phyloP scores from a whole-genome alignment of 768 basidiomycete genomes.

The Panellus pusillus region DNA sequence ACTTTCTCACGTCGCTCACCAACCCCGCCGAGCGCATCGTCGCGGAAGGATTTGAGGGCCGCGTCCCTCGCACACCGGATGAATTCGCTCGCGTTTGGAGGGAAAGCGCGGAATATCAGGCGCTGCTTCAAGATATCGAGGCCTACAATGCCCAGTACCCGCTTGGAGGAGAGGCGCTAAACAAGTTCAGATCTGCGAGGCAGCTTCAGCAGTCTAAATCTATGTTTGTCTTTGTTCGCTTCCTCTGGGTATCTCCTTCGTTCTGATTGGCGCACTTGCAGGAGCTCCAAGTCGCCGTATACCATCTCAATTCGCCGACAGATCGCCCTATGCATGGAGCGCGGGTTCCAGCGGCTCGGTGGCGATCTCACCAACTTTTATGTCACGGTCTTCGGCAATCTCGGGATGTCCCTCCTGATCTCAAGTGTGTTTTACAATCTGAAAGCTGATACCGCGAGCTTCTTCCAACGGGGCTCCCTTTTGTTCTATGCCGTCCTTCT shows the following conservation, averaged over 20 bases:
- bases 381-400: conserved; percentile 6
- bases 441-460: conserved; percentile 36
- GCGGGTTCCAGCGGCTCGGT: conserved; percentile 45
- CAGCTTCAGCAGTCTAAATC: conserved; percentile 38
- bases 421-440: conserved; percentile 44
- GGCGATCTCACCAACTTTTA: conserved; percentile 36
- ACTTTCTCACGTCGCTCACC: conserved; percentile 45
- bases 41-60: conserved; percentile 32
- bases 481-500: conserved; percentile 41
- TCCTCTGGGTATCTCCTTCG: background rate
- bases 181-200: conserved; percentile 32
- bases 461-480: conserved; percentile 43
- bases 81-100: conserved; percentile 42
- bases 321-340: conserved; percentile 41
- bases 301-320: conserved; percentile 47
- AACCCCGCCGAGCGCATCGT: conserved; percentile 37
- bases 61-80: conserved; percentile 41
- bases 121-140: conserved; percentile 28
- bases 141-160: conserved; percentile 32
- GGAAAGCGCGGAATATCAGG: conserved; percentile 33
- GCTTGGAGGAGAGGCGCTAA: conserved; percentile 26
- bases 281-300: conserved; percentile 35
- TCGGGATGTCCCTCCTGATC: background rate
- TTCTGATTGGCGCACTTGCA: background rate
- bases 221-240: conserved; percentile 22